Conservation (phyloP, 1,139 yeast species). For the Entelexis paramagnoliae region DNA sequence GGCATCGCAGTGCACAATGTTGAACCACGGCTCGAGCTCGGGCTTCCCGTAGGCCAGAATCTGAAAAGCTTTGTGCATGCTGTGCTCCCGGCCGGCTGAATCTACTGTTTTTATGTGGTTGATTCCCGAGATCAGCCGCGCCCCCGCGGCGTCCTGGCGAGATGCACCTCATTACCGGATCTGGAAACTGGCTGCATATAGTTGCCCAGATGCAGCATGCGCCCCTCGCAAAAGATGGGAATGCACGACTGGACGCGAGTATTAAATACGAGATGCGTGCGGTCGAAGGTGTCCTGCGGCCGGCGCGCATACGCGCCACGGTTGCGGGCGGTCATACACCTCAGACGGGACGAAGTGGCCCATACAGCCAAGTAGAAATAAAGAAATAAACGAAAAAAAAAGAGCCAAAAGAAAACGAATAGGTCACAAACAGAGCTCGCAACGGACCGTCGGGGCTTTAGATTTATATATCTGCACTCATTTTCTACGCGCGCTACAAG, state of each 20-base stretch:
- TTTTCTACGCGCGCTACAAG: too few species aligned
- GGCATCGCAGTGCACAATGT: constrained; percentile 12
- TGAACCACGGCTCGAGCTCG: constrained; percentile 13
- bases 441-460: too few species aligned
- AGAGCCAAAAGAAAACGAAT: too few species aligned
- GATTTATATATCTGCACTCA: too few species aligned
- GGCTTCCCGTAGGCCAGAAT: constrained; percentile 4
- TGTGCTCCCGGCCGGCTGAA: background rate
- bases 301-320: too few species aligned
- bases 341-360: too few species aligned
- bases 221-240: background rate
- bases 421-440: too few species aligned
- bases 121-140: background rate
- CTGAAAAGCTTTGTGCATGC: constrained; percentile 8
- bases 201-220: background rate
- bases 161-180: background rate
- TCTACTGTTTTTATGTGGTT: background rate
- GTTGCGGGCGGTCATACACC: too few species aligned
- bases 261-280: background rate
- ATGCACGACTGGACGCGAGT: background rate
- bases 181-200: background rate
- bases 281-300: too few species aligned
- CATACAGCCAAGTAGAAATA: too few species aligned
- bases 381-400: too few species aligned
- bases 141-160: background rate